Evolutionary conservation across 75 land plant species (phyloP).

Genomic region (Isoetes taiwanensis): DNA sequence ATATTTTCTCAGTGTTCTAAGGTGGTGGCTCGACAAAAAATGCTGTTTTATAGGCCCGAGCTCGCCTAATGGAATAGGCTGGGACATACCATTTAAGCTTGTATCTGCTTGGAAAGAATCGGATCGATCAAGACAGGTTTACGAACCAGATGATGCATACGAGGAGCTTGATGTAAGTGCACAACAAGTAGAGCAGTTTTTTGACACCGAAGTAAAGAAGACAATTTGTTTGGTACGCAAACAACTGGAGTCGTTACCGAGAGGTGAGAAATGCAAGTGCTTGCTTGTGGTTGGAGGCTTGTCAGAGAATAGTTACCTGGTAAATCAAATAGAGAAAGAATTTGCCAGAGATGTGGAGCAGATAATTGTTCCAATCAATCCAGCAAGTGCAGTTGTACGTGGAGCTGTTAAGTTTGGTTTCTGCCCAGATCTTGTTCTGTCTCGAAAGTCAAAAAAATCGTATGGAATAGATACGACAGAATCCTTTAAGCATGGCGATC

Average conservation of each 20-base stretch:
- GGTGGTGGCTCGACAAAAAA: neutral
- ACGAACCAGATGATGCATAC: neutral
- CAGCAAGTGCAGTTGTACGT: no score
- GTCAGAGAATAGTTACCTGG: neutral
- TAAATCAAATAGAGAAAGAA: neutral
- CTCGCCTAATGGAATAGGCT: no score
- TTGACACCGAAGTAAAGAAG: neutral
- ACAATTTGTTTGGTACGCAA: neutral
- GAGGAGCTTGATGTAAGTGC: neutral
- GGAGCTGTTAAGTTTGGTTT: no score
- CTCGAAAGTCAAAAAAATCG: no score
- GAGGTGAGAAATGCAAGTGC: neutral
- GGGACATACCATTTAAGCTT: no score
- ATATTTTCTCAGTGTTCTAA: neutral
- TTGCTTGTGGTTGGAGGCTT: neutral
- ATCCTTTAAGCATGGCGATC: no score
- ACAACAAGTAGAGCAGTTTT: neutral
- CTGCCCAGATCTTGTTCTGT: no score
- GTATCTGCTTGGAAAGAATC: neutral
- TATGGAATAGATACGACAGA: no score
- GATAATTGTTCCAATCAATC: no score
- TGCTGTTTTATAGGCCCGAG: no score
- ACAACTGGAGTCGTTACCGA: neutral
- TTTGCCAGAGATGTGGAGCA: no score
- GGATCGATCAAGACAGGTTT: neutral